Base-by-base conservation (phyloP, 139 green algal genomes). In the Limnomonas spitsbergensis region DNA sequence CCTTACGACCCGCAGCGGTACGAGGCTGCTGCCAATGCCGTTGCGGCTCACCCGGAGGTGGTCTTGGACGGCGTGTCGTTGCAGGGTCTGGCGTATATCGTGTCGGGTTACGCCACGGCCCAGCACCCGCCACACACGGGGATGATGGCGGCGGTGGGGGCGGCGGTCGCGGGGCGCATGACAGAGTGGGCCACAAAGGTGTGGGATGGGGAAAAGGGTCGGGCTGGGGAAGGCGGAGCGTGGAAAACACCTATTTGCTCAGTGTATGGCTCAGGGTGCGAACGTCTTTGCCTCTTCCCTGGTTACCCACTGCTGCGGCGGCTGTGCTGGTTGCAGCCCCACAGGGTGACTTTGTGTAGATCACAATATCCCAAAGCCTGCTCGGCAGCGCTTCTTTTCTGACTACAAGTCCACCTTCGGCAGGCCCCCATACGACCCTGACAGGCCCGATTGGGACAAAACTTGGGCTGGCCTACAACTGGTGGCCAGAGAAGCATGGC, bases 31-130 rank as follows among this genome's bases (percentile, higher is more conserved):
- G 68, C 35, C 6, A 9, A 74, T 32, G 68, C 68, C 42, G 68
- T 32, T 6, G 36, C 36, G 3, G 36, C 35, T 29, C 35, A 42
- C 20, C 68, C 68, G 36, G 20, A 9, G 3, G 36, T 9, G 9
- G 7, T 47, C 7, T 32, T 74, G 36, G 9, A 3, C 7, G 35
- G 35, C 7, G 29, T 74, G 68, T 36, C 68, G 3, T 26, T 47
- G 20, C 68, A 74, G 29, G 29, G 42, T 26, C 68, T 74, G 35
- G 68, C 68, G 24, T 74, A 74, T 32, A 32, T 74, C 20, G 36
- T 32, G 35, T 26, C 68, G 7, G 68, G 29, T 4, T 74, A 74
- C 24, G 68, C 68, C 7, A 32, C 68, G 3, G 35, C 68, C 4
- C 36, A 26, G 35, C 68, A 74, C 36, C 68, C 68, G 14, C 14